phyloP scores from a whole-genome alignment of 768 basidiomycete genomes.

The Russula virescens region DNA sequence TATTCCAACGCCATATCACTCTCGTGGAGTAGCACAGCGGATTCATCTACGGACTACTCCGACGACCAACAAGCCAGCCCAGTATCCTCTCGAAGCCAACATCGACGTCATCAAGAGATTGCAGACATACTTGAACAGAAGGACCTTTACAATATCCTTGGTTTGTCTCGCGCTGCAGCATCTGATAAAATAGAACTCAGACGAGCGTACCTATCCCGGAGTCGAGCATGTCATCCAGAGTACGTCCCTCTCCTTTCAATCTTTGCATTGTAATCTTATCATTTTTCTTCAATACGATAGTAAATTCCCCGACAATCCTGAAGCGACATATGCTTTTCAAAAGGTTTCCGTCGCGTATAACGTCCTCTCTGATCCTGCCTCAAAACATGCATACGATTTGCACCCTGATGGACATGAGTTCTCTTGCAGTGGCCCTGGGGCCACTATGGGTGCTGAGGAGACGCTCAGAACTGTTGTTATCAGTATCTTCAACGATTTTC shows the following conservation, averaged over 20 bases:
- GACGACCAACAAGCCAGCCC: constrained; percentile 18
- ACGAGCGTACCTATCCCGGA: constrained; percentile 70
- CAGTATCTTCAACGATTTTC: constrained; percentile 72
- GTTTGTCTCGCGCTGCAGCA: constrained; percentile 43
- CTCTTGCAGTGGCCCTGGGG: constrained; percentile 53
- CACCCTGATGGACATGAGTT: constrained; percentile 37
- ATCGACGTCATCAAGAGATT: constrained; percentile 34
- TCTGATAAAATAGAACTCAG: constrained; percentile 61
- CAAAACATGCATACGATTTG: constrained; percentile 63
- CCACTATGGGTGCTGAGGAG: constrained; percentile 60
- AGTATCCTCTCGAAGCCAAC: constrained; percentile 15
- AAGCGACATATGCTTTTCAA: constrained; percentile 81
- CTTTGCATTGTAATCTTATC: not conserved
- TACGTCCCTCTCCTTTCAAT: constrained; percentile 35
- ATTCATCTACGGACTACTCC: constrained; percentile 22
- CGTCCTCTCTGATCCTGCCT: constrained; percentile 67
- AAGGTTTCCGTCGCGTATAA: constrained; percentile 81
- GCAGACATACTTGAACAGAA: constrained; percentile 52
- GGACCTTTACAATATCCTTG: constrained; percentile 71
- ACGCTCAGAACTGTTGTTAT: constrained; percentile 71
- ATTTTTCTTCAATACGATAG: constrained; percentile 33
- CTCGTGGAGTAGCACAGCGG: constrained; percentile 26
- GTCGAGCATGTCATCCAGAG: constrained; percentile 83
- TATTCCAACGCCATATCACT: constrained; percentile 27
- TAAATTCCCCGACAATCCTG: constrained; percentile 72